Evolutionary conservation across 2,329 filamentous ascomycete genomes (phyloP).

Genomic region (Exophiala aquamarina): DNA sequence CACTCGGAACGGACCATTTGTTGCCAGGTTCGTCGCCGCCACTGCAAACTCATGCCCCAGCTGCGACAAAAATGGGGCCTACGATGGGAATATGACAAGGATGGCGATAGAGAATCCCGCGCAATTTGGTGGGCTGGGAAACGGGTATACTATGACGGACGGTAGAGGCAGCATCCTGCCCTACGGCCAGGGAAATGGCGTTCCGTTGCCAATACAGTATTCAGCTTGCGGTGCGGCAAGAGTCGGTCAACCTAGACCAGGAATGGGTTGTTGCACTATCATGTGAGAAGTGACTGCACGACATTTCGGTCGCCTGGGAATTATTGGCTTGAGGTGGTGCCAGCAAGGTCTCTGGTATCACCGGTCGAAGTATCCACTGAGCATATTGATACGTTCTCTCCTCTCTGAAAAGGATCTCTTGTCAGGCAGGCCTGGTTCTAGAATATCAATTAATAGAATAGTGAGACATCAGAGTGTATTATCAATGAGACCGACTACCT

Average conservation of each 20-base stretch:
- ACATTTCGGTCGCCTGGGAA: too few species aligned
- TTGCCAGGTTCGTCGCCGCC: slow-evolving; percentile 21
- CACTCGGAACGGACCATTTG: slow-evolving; percentile 12
- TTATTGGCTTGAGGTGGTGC: too few species aligned
- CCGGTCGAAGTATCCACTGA: too few species aligned
- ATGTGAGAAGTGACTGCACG: slow-evolving; percentile 9
- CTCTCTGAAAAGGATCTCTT: too few species aligned
- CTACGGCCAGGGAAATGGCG: neutral
- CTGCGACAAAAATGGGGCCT: slow-evolving; percentile 33
- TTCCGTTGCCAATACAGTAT: neutral
- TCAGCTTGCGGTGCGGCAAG: neutral
- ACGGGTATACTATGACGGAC: slow-evolving; percentile 23
- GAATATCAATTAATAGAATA: too few species aligned
- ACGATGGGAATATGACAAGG: slow-evolving; percentile 33
- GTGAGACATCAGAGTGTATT: too few species aligned
- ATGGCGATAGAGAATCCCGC: slow-evolving; percentile 25
- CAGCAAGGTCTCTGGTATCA: too few species aligned
- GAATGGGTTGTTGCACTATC: slow-evolving; percentile 5
- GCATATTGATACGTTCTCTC: too few species aligned
- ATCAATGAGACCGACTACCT: too few species aligned
- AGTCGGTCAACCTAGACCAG: slow-evolving; percentile 1
- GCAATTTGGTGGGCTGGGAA: slow-evolving; percentile 15
- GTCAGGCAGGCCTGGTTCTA: too few species aligned
- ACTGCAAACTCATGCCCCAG: slow-evolving; percentile 31
- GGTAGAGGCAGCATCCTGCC: slow-evolving; percentile 16